phyloP scores from a whole-genome alignment of 352 stramenopile species.

The Plasmopara viticola region DNA sequence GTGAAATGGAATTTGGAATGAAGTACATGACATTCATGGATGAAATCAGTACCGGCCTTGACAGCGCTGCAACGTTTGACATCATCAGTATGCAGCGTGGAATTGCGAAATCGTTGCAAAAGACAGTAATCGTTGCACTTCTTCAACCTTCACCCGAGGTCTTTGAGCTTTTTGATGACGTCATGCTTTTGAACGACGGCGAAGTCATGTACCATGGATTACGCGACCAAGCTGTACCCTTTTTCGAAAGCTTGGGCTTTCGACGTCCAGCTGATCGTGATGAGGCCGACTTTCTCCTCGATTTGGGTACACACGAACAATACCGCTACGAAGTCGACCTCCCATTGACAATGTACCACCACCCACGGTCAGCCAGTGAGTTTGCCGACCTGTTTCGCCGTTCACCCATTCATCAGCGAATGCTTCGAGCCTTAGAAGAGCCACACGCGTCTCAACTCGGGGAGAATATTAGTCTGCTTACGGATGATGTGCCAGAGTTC shows the following conservation, averaged over 20 bases:
- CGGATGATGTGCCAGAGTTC: constrained; percentile 26
- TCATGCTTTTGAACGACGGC: constrained; percentile 17
- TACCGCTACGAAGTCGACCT: constrained; percentile 21
- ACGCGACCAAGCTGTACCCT: constrained; percentile 43
- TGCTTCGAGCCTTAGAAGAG: constrained; percentile 13
- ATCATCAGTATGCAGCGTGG: constrained; percentile 29
- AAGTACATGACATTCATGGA: constrained; percentile 83
- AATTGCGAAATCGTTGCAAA: constrained; percentile 17
- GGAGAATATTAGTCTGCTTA: constrained; percentile 14
- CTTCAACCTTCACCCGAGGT: constrained; percentile 67
- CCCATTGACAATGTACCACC: constrained; percentile 1
- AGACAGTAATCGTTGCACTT: constrained; percentile 50
- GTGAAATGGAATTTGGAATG: constrained; percentile 83
- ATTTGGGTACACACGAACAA: constrained; percentile 33
- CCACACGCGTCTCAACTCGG: constrained; percentile 13
- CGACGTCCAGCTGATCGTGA: constrained; percentile 30
- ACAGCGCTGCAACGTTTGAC: constrained; percentile 52
- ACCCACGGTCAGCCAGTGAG: constrained; percentile 23
- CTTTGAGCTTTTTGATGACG: constrained; percentile 14
- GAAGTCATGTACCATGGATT: constrained; percentile 19
- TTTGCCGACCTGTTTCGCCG: constrained; percentile 23
- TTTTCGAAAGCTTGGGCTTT: constrained; percentile 24
- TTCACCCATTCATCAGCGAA: constrained; percentile 15
- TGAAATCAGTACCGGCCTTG: constrained; percentile 90
- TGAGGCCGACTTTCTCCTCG: constrained; percentile 36